phyloP scores from a whole-genome alignment of 163 green algal species.

The Prototheca stagnorum region DNA sequence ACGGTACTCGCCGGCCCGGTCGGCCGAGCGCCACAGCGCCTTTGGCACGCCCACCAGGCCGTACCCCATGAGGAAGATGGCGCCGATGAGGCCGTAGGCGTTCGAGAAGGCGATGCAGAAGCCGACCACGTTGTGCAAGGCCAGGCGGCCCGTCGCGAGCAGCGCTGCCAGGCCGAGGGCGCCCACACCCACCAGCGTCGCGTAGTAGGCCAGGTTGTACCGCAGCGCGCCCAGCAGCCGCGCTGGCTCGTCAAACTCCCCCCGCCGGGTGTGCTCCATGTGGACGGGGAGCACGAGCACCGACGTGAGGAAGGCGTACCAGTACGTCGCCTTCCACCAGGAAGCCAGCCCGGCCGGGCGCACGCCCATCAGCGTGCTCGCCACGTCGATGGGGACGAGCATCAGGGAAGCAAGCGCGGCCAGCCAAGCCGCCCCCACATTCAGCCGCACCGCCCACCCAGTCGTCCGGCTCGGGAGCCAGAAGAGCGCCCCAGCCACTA shows the following conservation, averaged over 20 bases:
- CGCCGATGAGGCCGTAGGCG: slow-evolving; percentile 55
- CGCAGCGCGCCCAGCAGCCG: slow-evolving; percentile 10
- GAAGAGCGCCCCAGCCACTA: too few relatives aligned
- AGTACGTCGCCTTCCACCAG: slow-evolving; percentile 12
- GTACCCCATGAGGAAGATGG: slow-evolving; percentile 59
- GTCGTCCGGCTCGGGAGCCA: too few relatives aligned
- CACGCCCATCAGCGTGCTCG: too few relatives aligned
- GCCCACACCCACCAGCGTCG: slow-evolving; percentile 20
- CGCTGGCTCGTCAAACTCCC: slow-evolving; percentile 32
- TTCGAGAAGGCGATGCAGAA: slow-evolving; percentile 52
- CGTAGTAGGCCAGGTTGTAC: slow-evolving; percentile 51
- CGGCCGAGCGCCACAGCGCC: slow-evolving; percentile 39
- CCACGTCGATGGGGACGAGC: too few relatives aligned
- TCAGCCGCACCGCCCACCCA: too few relatives aligned
- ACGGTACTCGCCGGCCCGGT: slow-evolving; percentile 19
- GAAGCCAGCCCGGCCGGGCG: slow-evolving; percentile 4
- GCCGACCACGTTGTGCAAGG: slow-evolving; percentile 28
- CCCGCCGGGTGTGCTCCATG: slow-evolving; percentile 52
- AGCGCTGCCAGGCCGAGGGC: slow-evolving; percentile 41
- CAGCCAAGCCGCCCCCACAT: too few relatives aligned
- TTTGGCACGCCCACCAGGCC: slow-evolving; percentile 65
- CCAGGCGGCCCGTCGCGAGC: slow-evolving; percentile 23
- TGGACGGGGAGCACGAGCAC: slow-evolving; percentile 50
- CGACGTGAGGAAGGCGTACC: slow-evolving; percentile 29
- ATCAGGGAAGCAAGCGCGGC: too few relatives aligned